Percentiles rank a stretch among this genome's conserved stretches.
These are phyloP conservation scores for Pythium grandisporangium DNA, from an alignment of 352 stramenopile genomes.

Conservation along the genomic window DNA sequence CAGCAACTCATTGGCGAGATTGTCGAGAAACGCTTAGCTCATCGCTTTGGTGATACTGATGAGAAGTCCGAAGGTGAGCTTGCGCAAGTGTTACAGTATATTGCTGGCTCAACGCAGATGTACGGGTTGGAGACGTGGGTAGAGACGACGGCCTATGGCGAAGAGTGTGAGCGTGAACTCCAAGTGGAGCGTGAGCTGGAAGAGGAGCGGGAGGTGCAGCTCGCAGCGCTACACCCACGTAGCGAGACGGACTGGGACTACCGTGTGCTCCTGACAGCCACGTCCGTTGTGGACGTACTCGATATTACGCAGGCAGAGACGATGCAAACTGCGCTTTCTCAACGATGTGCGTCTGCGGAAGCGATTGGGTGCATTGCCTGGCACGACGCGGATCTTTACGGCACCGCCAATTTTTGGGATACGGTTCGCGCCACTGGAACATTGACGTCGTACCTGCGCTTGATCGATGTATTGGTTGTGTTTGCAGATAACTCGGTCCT, in stretches of 20 bases:
- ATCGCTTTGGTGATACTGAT: too few species aligned
- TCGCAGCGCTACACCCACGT: conserved; percentile 1
- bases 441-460: conserved; percentile 11
- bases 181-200: conserved; percentile 41
- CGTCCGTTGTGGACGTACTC: conserved; percentile 3
- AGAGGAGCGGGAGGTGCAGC: conserved; percentile 15
- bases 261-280: conserved; percentile 1
- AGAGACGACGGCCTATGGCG: conserved; percentile 22
- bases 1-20: conserved; percentile 24
- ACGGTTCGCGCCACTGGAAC: conserved; percentile 5
- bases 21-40: conserved; percentile 12
- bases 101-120: conserved; percentile 3
- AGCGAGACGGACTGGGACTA: conserved; percentile 19
- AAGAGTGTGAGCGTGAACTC: conserved; percentile 53
- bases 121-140: conserved; percentile 34
- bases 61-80: not conserved
- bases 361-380: conserved; percentile 11
- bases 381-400: conserved; percentile 15
- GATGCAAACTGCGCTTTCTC: not conserved
- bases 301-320: too few species aligned
- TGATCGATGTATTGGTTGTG: conserved; percentile 26
- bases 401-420: conserved; percentile 34
- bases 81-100: conserved; percentile 9
- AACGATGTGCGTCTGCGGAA: not conserved
- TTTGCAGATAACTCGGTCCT: conserved; percentile 30